A percentile compares a stretch with the other conserved stretches of the same genome.
These are phyloP conservation scores for Candida ulmi DNA, from an alignment of 805 yeast genomes.

Conservation along the genomic window DNA sequence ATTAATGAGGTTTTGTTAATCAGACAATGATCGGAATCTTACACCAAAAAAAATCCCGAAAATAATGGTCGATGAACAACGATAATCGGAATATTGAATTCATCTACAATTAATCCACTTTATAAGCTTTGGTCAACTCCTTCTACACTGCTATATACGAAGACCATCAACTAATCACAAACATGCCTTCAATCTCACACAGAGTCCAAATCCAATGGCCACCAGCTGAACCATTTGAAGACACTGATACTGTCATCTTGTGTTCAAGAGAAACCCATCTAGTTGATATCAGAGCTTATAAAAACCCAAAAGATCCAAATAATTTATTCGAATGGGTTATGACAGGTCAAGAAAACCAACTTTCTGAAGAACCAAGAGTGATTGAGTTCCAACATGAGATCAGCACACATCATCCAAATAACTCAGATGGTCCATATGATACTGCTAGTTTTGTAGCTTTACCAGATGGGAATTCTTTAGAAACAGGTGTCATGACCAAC, in stretches of 20 bases:
- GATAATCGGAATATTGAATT: too few species aligned
- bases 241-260: conserved; percentile 43
- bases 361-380: conserved; percentile 8
- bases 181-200: not conserved
- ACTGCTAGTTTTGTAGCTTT: conserved; percentile 38
- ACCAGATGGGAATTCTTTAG: conserved; percentile 38
- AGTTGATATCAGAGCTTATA: conserved; percentile 38
- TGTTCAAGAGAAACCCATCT: conserved; percentile 38
- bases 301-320: conserved; percentile 6
- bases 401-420: conserved; percentile 16
- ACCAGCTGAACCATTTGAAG: conserved; percentile 35
- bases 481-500: conserved; percentile 46
- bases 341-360: conserved; percentile 26
- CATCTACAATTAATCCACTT: too few species aligned
- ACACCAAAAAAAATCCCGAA: too few species aligned
- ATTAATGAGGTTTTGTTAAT: too few species aligned
- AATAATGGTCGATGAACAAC: too few species aligned
- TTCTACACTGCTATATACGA: too few species aligned
- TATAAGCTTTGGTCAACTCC: too few species aligned
- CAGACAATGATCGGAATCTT: too few species aligned
- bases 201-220: conserved; percentile 52
- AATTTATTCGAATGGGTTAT: conserved; percentile 24
- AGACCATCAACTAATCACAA: not conserved
- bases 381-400: conserved; percentile 21
- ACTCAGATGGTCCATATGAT: conserved; percentile 20